Base-by-base conservation (phyloP, 2,329 filamentous ascomycete genomes). In the Colletotrichum endophyticum region DNA sequence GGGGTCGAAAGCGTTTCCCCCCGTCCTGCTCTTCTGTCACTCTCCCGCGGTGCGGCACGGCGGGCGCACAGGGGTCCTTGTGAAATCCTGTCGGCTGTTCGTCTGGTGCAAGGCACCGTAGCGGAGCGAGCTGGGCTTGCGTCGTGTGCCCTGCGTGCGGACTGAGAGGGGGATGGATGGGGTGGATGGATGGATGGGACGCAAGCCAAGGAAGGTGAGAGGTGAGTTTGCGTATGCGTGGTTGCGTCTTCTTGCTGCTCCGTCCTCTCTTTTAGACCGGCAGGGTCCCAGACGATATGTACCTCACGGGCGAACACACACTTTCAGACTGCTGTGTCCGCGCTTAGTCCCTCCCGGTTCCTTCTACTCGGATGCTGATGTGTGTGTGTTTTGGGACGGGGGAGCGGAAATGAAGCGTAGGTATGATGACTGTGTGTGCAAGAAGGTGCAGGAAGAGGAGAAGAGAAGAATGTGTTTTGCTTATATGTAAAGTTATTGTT, bases 201-300 rank as follows among this genome's bases (percentile, higher is more conserved):
- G 44, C 44, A 49, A 22, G 59, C 59, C 59, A 62, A 62, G 30
- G n/a, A 32, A 32, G 49, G 49, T 22, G 53, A 12, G 32, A 66
- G 49, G 30, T 36, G 61, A 53, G 16, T 49, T 49, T 49, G 44
- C 44, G 57, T 44, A 61, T 49, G 34, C 30, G 32, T 44, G 70
- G 63, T 68, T 75, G 72, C 72, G 70, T 69, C 70, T 56, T 49
- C 34, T 25, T 44, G 39, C 67, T 39, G 44, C 28, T 28, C 44
- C 32, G 57, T 63, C 25, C 57, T 62, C 32, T 32, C 32, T 34
- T 25, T 62, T 62, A 25, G 68, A 53, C 36, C 44, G 34, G 59
- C 70, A 76, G 73, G 63, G 63, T 69, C 64, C 73, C 73, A 76
- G 70, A 76, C 73, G 64, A 76, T 76, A 76, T 76, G 73, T 76